Conservation (phyloP, 495 filamentous ascomycete genomes). For the Daldinia concentrica region DNA sequence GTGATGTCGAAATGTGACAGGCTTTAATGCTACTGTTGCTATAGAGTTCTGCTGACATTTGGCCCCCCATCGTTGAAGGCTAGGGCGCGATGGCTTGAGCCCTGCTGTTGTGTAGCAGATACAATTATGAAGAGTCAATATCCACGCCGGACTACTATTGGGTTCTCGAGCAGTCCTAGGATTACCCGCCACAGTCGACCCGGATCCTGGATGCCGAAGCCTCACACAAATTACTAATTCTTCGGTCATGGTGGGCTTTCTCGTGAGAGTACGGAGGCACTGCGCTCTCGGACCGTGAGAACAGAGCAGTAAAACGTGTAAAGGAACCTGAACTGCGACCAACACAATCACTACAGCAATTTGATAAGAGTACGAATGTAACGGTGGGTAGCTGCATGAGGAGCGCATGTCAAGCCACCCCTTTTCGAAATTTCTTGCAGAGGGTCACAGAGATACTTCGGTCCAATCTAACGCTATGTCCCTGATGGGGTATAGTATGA, state of each 20-base stretch:
- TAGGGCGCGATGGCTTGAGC: conserved; percentile 29
- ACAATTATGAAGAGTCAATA: conserved; percentile 7
- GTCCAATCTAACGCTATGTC: conserved; percentile 10
- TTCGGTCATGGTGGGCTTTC: not conserved
- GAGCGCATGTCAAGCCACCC: conserved; percentile 38
- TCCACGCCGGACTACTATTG: not conserved
- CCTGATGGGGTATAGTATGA: conserved; percentile 19
- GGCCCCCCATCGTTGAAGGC: conserved; percentile 12
- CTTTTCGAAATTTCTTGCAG: conserved; percentile 40
- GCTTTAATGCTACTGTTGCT: conserved; percentile 30
- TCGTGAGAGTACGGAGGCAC: not conserved
- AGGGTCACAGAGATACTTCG: conserved; percentile 21
- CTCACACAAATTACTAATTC: conserved; percentile 8
- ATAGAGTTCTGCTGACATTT: conserved; percentile 19
- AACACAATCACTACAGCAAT: conserved; percentile 22
- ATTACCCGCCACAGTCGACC: not conserved
- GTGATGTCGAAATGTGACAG: conserved; percentile 35
- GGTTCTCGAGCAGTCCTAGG: not conserved
- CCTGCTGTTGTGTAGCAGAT: conserved; percentile 21
- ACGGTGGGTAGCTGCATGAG: conserved; percentile 43
- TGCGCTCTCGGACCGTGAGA: not conserved
- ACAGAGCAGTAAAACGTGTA: conserved; percentile 10
- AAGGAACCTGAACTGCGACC: conserved; percentile 7
- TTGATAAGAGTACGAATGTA: conserved; percentile 40
- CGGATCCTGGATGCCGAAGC: conserved; percentile 4